Percentiles rank a stretch among this genome's conserved stretches.
Conservation (phyloP, 768 basidiomycete genomes). For the Gloeophyllum trabeum region DNA sequence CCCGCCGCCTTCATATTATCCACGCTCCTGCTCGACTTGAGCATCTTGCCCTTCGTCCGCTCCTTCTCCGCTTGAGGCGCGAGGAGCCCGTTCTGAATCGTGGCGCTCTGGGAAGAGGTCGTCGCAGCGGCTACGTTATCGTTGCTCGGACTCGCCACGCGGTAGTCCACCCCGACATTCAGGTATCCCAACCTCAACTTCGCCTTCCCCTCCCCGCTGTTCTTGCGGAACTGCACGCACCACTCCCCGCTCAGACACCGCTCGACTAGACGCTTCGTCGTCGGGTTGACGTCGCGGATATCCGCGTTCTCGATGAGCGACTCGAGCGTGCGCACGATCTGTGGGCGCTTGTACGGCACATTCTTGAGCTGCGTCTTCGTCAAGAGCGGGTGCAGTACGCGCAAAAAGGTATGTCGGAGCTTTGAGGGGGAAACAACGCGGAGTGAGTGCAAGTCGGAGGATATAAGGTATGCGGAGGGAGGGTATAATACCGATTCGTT, state of each 20-base stretch:
- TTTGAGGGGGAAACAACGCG: slow-evolving; percentile 22
- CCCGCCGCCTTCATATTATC: slow-evolving; percentile 36
- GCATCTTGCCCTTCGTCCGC: slow-evolving; percentile 24
- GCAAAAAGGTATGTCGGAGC: slow-evolving; percentile 93
- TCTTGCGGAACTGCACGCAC: slow-evolving; percentile 61
- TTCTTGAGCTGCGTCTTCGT: slow-evolving; percentile 85
- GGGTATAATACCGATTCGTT: slow-evolving; percentile 74
- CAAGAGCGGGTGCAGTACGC: slow-evolving; percentile 90
- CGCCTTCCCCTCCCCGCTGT: slow-evolving; percentile 3
- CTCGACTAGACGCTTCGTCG: slow-evolving; percentile 85
- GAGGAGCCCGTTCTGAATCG: slow-evolving; percentile 11
- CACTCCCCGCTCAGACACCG: slow-evolving; percentile 82
- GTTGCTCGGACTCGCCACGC: slow-evolving; percentile 31
- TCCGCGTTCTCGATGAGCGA: slow-evolving; percentile 60
- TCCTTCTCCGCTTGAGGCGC: slow-evolving; percentile 19
- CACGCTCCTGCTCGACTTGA: slow-evolving; percentile 58
- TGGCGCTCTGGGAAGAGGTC: slow-evolving; percentile 16
- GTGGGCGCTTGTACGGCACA: slow-evolving; percentile 83
- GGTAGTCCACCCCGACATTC: slow-evolving; percentile 9
- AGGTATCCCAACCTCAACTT: not conserved
- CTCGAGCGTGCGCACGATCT: slow-evolving; percentile 77
- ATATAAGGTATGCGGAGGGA: not conserved
- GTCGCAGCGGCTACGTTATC: slow-evolving; percentile 27
- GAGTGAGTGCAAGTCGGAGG: not conserved
- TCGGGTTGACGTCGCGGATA: slow-evolving; percentile 76